Percentiles rank a stretch among this genome's conserved stretches.
Conservation (phyloP, 306 rosid genomes). For the Vachellia pachyceras region DNA sequence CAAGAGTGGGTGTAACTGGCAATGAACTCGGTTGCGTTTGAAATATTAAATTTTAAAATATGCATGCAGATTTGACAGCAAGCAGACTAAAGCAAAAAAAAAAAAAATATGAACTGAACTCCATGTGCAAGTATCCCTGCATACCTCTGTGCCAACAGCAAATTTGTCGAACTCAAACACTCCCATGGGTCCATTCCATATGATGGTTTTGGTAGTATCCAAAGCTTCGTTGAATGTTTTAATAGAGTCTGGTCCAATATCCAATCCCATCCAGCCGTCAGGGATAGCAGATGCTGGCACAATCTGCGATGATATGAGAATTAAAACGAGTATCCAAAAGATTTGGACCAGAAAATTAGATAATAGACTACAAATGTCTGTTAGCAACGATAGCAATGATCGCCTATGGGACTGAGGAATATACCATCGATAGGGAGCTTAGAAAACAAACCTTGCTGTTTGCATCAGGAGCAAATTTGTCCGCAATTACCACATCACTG, state of each 20-base stretch:
- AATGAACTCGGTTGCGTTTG: neutral
- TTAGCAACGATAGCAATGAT: neutral
- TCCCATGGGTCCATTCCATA: conserved; percentile 99
- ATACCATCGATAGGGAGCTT: too few species aligned
- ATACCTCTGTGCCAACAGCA: conserved; percentile 96
- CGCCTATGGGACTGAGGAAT: neutral
- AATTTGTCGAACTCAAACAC: conserved; percentile 97
- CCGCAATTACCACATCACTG: conserved; percentile 87
- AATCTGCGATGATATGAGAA: conserved; percentile 55
- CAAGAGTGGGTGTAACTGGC: neutral
- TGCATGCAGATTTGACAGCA: neutral
- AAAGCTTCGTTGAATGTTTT: conserved; percentile 83
- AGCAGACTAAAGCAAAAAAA: conserved; percentile 3
- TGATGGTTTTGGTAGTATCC: conserved; percentile 88
- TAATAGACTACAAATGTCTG: neutral
- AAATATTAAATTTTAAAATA: neutral
- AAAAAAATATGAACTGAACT: conserved; percentile 22
- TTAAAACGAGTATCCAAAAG: conserved; percentile 28
- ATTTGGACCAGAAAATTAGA: conserved; percentile 11
- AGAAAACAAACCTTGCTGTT: conserved; percentile 99
- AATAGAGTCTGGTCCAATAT: conserved; percentile 95
- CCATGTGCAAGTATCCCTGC: conserved; percentile 10
- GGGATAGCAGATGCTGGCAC: conserved; percentile 96
- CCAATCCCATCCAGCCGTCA: conserved; percentile 99
- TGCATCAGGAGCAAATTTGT: conserved; percentile 99